A percentile compares a stretch with the other conserved stretches of the same genome.
phyloP scores from a whole-genome alignment of 768 basidiomycete genomes.

The Pulveroboletus ravenelii region DNA sequence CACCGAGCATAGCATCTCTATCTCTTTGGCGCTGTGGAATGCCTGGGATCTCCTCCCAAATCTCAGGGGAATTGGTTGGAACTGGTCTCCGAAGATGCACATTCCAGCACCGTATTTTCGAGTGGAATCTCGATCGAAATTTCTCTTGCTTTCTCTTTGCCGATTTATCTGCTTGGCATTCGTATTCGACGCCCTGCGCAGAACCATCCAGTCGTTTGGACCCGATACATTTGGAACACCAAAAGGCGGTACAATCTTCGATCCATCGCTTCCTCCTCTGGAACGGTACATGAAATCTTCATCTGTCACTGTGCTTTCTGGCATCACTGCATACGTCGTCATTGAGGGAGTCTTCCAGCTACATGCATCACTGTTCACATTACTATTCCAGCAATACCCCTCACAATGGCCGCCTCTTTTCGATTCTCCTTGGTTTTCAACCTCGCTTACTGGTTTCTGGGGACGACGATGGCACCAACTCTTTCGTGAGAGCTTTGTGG shows the following conservation, averaged over 20 bases:
- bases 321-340: constrained; percentile 41
- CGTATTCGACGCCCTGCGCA: constrained; percentile 3
- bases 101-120: constrained; percentile 12
- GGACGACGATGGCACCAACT: constrained; percentile 63
- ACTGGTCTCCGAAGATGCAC: constrained; percentile 8
- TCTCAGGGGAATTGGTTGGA: constrained; percentile 28
- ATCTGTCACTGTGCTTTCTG: constrained; percentile 39
- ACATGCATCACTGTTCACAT: constrained; percentile 39
- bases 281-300: constrained; percentile 40
- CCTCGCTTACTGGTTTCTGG: constrained; percentile 64
- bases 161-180: constrained; percentile 3
- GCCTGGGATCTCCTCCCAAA: constrained; percentile 26
- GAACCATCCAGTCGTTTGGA: constrained; percentile 24
- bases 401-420: constrained; percentile 64
- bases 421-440: constrained; percentile 50
- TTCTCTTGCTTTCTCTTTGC: constrained; percentile 13
- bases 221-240: constrained; percentile 36
- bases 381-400: constrained; percentile 45
- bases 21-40: constrained; percentile 23
- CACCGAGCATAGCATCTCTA: neutral
- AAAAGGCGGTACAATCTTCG: constrained; percentile 36
- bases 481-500: constrained; percentile 54
- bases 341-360: constrained; percentile 43
- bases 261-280: constrained; percentile 29
- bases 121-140: constrained; percentile 18